These are phyloP conservation scores for Candida ponderosae DNA, from an alignment of 805 yeast genomes.

Conservation along the genomic window DNA sequence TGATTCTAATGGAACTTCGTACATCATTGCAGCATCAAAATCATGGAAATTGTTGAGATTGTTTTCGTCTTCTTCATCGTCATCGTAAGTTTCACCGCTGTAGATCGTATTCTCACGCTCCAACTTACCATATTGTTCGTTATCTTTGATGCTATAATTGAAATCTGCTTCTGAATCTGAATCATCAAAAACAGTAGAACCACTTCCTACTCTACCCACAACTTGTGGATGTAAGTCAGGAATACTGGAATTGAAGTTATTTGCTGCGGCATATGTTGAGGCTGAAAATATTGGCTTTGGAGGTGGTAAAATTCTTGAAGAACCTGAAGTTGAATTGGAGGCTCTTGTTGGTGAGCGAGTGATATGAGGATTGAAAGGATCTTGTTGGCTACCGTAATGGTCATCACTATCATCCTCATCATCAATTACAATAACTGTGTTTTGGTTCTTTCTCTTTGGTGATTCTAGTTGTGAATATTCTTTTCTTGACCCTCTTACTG, in stretches of 20 bases:
- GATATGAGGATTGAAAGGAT: conserved; percentile 1
- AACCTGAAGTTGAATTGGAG: conserved; percentile 20
- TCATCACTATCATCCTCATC: conserved; percentile 24
- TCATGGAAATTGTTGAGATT: conserved; percentile 17
- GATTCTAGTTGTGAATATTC: conserved; percentile 64
- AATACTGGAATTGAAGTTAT: conserved; percentile 12
- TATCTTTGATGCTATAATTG: neutral
- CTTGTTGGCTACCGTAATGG: conserved; percentile 1
- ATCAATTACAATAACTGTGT: conserved; percentile 40
- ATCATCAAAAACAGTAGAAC: conserved; percentile 17
- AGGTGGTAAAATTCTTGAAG: conserved; percentile 44
- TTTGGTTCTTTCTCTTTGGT: conserved; percentile 51
- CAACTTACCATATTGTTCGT: conserved; percentile 15
- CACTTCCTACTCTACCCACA: conserved; percentile 24
- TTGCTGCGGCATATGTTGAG: conserved; percentile 55
- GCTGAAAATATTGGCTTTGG: conserved; percentile 64
- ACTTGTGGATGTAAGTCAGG: conserved; percentile 6
- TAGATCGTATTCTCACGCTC: conserved; percentile 12
- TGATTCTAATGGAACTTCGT: conserved; percentile 23
- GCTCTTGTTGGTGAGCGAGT: conserved; percentile 31
- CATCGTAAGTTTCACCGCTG: conserved; percentile 32
- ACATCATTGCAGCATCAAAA: conserved; percentile 40
- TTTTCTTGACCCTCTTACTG: conserved; percentile 44
- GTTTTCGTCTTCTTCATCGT: conserved; percentile 10
- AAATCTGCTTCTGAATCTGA: conserved; percentile 8